Percentiles rank a stretch among this genome's conserved stretches.
Evolutionary conservation across 179 eudicot genomes (phyloP).

Genomic region (Camellia oleifera): DNA sequence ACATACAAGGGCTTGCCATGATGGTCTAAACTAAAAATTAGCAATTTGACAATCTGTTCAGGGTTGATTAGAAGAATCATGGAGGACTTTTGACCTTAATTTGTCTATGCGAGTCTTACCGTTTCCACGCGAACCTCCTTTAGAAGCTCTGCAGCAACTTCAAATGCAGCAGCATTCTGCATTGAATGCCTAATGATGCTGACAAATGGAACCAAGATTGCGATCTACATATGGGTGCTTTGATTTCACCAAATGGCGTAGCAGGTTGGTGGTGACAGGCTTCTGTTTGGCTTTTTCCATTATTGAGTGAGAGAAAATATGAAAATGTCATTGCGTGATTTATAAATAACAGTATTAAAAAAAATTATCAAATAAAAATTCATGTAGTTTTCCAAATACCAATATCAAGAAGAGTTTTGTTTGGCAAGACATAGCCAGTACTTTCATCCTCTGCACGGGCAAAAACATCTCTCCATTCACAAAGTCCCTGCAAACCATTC

Average conservation of each 20-base stretch:
- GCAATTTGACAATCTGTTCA: slow-evolving; percentile 4
- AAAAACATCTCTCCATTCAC: slow-evolving; percentile 87
- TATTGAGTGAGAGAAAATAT: not conserved
- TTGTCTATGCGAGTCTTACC: slow-evolving; percentile 27
- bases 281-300: slow-evolving; percentile 81
- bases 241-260: slow-evolving; percentile 59
- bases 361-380: slow-evolving; percentile 2
- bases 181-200: slow-evolving; percentile 71
- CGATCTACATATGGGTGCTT: slow-evolving; percentile 86
- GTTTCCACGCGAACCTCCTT: slow-evolving; percentile 52
- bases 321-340: not conserved
- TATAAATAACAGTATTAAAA: not conserved
- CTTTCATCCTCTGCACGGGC: slow-evolving; percentile 99
- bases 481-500: slow-evolving; percentile 68
- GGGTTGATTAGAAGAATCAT: not conserved
- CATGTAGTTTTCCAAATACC: slow-evolving; percentile 41
- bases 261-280: slow-evolving; percentile 71
- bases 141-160: slow-evolving; percentile 61
- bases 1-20: not conserved
- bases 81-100: not conserved
- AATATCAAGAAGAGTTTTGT: slow-evolving; percentile 81
- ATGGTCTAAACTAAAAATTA: not conserved
- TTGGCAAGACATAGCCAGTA: slow-evolving; percentile 94
- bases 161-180: slow-evolving; percentile 74
- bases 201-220: slow-evolving; percentile 69